Base-by-base conservation (phyloP, 179 eudicot genomes). In the Beta corolliflora region DNA sequence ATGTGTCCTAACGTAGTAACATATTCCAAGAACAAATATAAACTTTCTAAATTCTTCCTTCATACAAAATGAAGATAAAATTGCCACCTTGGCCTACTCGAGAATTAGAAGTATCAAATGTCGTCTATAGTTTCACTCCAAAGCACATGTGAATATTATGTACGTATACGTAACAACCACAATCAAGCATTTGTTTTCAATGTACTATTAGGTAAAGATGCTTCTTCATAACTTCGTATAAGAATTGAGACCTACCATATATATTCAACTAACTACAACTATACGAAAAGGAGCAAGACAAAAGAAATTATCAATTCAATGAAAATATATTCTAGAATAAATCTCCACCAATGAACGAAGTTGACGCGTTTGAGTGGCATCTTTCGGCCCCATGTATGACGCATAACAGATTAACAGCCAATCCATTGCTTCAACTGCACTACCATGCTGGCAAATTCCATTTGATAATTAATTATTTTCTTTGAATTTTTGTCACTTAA, bases 371-470 rank as follows among this genome's bases (percentile, higher is more conserved):
- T 18, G n/a, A 0, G 63, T 14, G 23, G 25, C 68, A 48, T 31
- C 79, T 77, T 76, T 77, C 79, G 79, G 46, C 45, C 41, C 71
- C 79, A 63, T 61, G 45, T 14, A 61, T 61, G 36, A 63, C 21
- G 58, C 71, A 11, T 10, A 41, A 48, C 25, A 15, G 10, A 23
- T 12, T 31, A 67, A 36, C 25, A 15, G 4, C 53, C 23, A 69
- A 44, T 41, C 21, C 1, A 2, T 69, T 68, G 25, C 52, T 68
- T 68, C 52, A 18, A 1, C 2, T 44, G 18, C 13, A 36, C 41
- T 36, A 36, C 41, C 1, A 36, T 36, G 41, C 41, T 16, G 7
- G 41, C 16, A 29, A 25, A 23, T 64, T 64, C 69, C 16, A 64
- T 44, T 23, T 64, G 12, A 10, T 60, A 3, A 19, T 0, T 9